phyloP scores from a whole-genome alignment of 1,139 yeast species.

The Suhomyces ambrosiae region DNA sequence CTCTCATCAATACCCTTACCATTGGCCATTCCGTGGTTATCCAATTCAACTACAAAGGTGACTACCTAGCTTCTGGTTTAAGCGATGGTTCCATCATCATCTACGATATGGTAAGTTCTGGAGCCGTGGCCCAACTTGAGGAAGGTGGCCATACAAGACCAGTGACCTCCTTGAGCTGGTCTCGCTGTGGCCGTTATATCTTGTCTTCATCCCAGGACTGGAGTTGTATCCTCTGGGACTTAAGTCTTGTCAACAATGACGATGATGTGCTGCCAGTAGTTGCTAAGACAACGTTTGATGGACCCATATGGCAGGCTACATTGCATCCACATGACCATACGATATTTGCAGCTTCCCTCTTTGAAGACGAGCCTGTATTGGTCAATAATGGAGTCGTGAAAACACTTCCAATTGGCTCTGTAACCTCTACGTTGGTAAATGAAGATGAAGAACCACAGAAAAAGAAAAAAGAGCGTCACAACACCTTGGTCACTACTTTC shows the following conservation, averaged over 20 bases:
- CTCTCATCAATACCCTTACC: constrained; percentile 63
- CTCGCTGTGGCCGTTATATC: constrained; percentile 68
- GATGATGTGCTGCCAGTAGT: constrained; percentile 39
- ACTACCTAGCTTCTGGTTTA: constrained; percentile 85
- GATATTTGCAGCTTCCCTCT: constrained; percentile 49
- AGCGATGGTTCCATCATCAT: constrained; percentile 77
- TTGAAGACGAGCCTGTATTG: constrained; percentile 54
- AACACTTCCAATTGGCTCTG: constrained; percentile 5
- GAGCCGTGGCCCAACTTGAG: constrained; percentile 55
- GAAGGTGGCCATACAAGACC: constrained; percentile 69
- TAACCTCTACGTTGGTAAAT: constrained; percentile 18
- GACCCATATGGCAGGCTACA: constrained; percentile 72
- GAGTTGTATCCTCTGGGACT: constrained; percentile 82
- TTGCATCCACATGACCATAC: constrained; percentile 54
- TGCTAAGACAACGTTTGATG: constrained; percentile 56
- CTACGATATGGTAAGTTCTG: constrained; percentile 66
- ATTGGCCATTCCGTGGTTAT: constrained; percentile 77
- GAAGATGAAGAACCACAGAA: constrained; percentile 24
- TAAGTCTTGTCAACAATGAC: constrained; percentile 38
- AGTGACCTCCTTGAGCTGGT: constrained; percentile 80
- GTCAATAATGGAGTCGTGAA: constrained; percentile 19
- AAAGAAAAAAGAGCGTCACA: constrained; percentile 26
- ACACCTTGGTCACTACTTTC: constrained; percentile 37
- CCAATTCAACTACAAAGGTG: constrained; percentile 75
- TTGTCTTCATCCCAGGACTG: constrained; percentile 84